Conservation (phyloP, 2,329 filamentous ascomycete genomes). For the Phaeosphaeriaceae sp. region DNA sequence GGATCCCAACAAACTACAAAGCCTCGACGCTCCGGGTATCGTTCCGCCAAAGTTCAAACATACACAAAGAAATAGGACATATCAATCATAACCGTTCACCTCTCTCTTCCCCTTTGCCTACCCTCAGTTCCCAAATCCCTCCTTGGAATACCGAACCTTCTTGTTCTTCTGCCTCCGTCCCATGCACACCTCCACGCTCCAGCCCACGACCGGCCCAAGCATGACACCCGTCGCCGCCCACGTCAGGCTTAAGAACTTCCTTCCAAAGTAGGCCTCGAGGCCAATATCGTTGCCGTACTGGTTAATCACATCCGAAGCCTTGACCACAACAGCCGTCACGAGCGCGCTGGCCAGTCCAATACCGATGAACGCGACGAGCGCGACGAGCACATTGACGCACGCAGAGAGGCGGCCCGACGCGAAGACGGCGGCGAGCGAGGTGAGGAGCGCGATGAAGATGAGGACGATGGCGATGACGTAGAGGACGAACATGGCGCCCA, state of each 20-base stretch:
- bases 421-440: constrained; percentile 55
- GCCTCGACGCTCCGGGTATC: not conserved
- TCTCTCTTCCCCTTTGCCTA: too few relatives aligned
- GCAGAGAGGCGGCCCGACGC: constrained; percentile 54
- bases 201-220: constrained; percentile 25
- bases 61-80: not conserved
- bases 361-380: constrained; percentile 61
- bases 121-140: too few relatives aligned
- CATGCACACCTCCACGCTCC: not conserved
- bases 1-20: not conserved
- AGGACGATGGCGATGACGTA: constrained; percentile 65
- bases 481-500: constrained; percentile 63
- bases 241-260: constrained; percentile 64
- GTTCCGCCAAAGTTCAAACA: not conserved
- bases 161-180: not conserved
- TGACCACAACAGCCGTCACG: constrained; percentile 66
- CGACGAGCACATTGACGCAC: constrained; percentile 58
- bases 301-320: constrained; percentile 62
- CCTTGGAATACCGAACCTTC: not conserved
- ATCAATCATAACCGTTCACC: not conserved
- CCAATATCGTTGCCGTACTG: constrained; percentile 59
- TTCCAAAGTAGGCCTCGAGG: constrained; percentile 58
- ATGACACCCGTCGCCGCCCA: constrained; percentile 63
- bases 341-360: constrained; percentile 79
- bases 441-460: constrained; percentile 59